Evolutionary conservation across 306 rosid species (phyloP), one percentile per base, ranked within the genome.

Genomic region (Mimosa bimucronata): DNA sequence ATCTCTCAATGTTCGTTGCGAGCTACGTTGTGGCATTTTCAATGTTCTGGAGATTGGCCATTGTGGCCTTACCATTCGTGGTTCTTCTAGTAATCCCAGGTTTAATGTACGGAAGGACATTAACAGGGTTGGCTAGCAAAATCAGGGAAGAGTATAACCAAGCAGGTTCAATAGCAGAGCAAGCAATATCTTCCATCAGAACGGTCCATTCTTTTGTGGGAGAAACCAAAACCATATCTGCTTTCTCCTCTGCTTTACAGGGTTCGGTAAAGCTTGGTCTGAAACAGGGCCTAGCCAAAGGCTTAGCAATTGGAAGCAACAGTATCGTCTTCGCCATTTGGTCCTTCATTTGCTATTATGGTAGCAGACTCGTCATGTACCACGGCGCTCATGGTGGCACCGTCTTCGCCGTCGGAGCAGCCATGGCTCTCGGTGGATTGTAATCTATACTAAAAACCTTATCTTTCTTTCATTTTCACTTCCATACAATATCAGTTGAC

Each of bases 321-420:
- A 95, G 97, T 23, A 13, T 95, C 14, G 93, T 89, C 2, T 95
- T 92, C 41, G 98, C 91, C 1, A 92, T 95, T 14, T 95, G 98
- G 98, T 83, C 98, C 2, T 92, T 95, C 88, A 89, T 91, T 88
- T 62, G 87, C 4, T 95, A 77, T 60, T 95, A 91, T 66, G 98
- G 98, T 25, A 95, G 98, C 73, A 86, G 90, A 86, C 31, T 91
- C 87, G 98, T 95, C 71, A 92, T 95, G 98, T 95, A 91, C 80
- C 98, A 92, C 60, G 92, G 92, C 12, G 92, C 97, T 45, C 77
- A 78, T 66, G 98, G 98, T 0, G 98, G 98, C 0, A 90, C 98
- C 5, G 93, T 95, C 3, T 95, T 95, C 58, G 89, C 83, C 15
- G 98, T 93, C 52, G 98, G 98, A 11, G 95, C 97, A 9, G 71